Conservation (phyloP, 2,329 filamentous ascomycete species). For the Fusarium dlaminii region DNA sequence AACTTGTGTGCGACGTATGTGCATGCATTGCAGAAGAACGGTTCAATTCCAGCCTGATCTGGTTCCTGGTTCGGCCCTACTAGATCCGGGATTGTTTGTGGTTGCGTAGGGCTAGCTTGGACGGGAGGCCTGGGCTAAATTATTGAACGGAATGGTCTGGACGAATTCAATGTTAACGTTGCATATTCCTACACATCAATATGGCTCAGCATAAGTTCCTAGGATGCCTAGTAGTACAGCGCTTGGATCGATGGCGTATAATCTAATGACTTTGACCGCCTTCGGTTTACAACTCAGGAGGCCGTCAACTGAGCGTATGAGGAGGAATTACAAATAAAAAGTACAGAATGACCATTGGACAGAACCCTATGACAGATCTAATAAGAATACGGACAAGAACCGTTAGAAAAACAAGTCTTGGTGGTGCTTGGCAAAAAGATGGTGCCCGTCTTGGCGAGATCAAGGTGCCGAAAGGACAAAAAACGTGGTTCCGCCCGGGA, state of each 20-base stretch:
- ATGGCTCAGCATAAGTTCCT: background rate
- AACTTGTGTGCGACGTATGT: background rate
- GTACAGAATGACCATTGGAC: accelerated
- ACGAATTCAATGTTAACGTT: background rate
- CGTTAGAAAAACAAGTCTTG: background rate
- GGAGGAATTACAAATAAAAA: background rate
- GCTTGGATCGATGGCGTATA: background rate
- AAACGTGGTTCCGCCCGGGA: slow-evolving; percentile 11
- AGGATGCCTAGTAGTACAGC: background rate
- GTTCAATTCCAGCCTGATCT: background rate
- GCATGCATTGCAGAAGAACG: background rate
- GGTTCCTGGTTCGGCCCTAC: background rate
- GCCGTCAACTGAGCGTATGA: too few relatives aligned
- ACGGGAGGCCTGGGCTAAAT: background rate
- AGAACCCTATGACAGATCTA: too few relatives aligned
- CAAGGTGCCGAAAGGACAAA: background rate
- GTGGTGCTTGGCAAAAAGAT: background rate
- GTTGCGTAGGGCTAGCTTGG: background rate
- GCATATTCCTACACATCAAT: background rate
- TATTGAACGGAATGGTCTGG: background rate
- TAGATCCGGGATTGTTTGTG: background rate
- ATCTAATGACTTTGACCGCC: background rate
- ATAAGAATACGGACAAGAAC: background rate
- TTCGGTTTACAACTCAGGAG: background rate
- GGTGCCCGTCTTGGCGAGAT: background rate